Conservation (phyloP, 2,329 filamentous ascomycete genomes). For the Neoarthrinium moseri region DNA sequence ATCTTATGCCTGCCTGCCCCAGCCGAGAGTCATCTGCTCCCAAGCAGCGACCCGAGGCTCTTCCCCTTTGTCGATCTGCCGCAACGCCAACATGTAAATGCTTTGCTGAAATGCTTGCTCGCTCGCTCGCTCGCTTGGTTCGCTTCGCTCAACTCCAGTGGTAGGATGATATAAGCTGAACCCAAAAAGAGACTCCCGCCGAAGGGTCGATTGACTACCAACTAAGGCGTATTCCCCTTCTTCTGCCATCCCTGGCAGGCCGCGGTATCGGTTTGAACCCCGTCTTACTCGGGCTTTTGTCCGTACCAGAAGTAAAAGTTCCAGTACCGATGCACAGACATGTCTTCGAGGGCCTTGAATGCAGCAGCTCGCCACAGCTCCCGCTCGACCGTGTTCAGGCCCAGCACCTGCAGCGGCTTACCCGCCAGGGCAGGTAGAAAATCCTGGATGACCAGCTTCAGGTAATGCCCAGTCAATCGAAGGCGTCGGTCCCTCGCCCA, state of each 20-base stretch:
- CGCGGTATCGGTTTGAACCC: not conserved
- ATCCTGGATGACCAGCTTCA: slow-evolving; percentile 14
- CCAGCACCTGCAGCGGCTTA: slow-evolving; percentile 12
- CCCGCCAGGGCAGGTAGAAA: slow-evolving; percentile 13
- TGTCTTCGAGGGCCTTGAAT: slow-evolving; percentile 11
- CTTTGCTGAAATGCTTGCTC: not conserved
- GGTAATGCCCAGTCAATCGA: slow-evolving; percentile 13
- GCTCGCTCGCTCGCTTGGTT: not conserved
- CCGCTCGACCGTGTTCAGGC: slow-evolving; percentile 15
- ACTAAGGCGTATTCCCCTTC: too few species aligned
- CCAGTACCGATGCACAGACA: slow-evolving; percentile 16
- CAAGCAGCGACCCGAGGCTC: too few species aligned
- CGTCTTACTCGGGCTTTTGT: slow-evolving; percentile 13
- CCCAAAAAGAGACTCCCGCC: not conserved
- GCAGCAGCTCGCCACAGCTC: slow-evolving; percentile 15
- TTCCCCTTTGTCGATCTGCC: too few species aligned
- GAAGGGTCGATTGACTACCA: too few species aligned
- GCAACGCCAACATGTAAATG: not conserved
- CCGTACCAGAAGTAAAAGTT: slow-evolving; percentile 18
- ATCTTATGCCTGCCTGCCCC: too few species aligned
- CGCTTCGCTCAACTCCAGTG: too few species aligned
- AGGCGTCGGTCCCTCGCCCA: slow-evolving; percentile 13
- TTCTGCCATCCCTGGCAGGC: too few species aligned
- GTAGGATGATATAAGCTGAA: too few species aligned
- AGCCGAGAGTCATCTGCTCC: too few species aligned